phyloP scores from a whole-genome alignment of 2,329 filamentous ascomycete species.

The Ophiostoma piceae region DNA sequence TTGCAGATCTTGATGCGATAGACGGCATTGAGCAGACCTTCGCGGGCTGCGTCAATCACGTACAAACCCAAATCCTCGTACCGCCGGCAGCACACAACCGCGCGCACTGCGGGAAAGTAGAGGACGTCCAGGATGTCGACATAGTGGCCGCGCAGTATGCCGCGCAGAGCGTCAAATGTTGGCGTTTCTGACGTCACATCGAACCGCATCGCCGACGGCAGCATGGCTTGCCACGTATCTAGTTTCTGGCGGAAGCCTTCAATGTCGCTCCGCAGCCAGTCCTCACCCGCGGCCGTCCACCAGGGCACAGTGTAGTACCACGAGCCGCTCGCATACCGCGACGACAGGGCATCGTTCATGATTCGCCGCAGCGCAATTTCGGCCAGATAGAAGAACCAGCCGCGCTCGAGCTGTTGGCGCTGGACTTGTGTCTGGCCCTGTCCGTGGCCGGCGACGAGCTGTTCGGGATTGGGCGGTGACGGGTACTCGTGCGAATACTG shows the following conservation, averaged over 20 bases:
- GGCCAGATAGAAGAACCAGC: slow-evolving; percentile 23
- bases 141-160: slow-evolving; percentile 21
- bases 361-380: slow-evolving; percentile 22
- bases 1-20: slow-evolving; percentile 23
- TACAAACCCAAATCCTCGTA: neutral
- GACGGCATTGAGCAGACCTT: slow-evolving; percentile 19
- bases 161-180: slow-evolving; percentile 14
- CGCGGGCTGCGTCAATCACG: slow-evolving; percentile 1
- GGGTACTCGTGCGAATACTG: slow-evolving; percentile 23
- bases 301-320: slow-evolving; percentile 13
- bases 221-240: slow-evolving; percentile 17
- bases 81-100: neutral
- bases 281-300: slow-evolving; percentile 14
- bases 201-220: slow-evolving; percentile 22
- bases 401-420: slow-evolving; percentile 16
- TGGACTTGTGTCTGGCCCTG: slow-evolving; percentile 16
- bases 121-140: slow-evolving; percentile 21
- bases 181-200: slow-evolving; percentile 12
- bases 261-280: neutral
- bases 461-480: slow-evolving; percentile 17
- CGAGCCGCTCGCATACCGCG: slow-evolving; percentile 15
- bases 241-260: neutral
- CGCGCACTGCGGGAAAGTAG: slow-evolving; percentile 19
- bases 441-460: slow-evolving; percentile 3
- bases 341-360: slow-evolving; percentile 21